These are phyloP conservation scores for Rhizopus sp. DNA, from an alignment of 371 early-diverging fungal genomes.

Conservation along the genomic window DNA sequence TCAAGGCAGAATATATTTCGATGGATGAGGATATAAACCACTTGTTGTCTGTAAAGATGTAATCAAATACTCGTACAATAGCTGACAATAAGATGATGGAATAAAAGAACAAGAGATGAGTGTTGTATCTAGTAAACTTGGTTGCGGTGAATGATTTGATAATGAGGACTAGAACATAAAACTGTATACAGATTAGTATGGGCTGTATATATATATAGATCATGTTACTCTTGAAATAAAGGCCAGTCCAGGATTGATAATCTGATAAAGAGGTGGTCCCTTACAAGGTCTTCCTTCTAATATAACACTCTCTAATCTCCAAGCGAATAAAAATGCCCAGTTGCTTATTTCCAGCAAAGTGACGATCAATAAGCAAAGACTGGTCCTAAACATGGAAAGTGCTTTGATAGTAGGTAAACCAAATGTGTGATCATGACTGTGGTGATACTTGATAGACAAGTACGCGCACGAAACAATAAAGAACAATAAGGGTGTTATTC, in stretches of 20 bases:
- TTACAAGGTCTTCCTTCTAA: conserved; percentile 28
- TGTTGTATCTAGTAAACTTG: conserved; percentile 55
- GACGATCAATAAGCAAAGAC: conserved; percentile 33
- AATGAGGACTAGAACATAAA: conserved; percentile 52
- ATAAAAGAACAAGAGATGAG: conserved; percentile 54
- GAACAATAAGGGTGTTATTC: conserved; percentile 32
- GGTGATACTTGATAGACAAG: conserved; percentile 18
- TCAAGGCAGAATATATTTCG: conserved; percentile 40
- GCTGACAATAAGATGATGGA: conserved; percentile 47
- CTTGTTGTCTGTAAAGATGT: conserved; percentile 37
- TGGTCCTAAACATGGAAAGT: conserved; percentile 32
- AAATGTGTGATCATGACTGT: conserved; percentile 20
- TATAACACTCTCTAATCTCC: conserved; percentile 50
- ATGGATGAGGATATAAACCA: conserved; percentile 43
- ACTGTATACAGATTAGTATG: conserved; percentile 23
- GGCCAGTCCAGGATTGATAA: conserved; percentile 40
- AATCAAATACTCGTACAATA: conserved; percentile 47
- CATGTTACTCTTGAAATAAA: conserved; percentile 40
- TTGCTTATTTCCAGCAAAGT: conserved; percentile 44
- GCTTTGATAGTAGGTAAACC: conserved; percentile 44
- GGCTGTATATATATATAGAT: background rate
- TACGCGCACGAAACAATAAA: conserved; percentile 30
- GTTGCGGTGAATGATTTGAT: conserved; percentile 54
- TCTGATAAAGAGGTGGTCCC: conserved; percentile 36
- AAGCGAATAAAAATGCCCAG: conserved; percentile 55